Base-by-base conservation (phyloP, 2,329 filamentous ascomycete species). In the Aciculosporium take region DNA sequence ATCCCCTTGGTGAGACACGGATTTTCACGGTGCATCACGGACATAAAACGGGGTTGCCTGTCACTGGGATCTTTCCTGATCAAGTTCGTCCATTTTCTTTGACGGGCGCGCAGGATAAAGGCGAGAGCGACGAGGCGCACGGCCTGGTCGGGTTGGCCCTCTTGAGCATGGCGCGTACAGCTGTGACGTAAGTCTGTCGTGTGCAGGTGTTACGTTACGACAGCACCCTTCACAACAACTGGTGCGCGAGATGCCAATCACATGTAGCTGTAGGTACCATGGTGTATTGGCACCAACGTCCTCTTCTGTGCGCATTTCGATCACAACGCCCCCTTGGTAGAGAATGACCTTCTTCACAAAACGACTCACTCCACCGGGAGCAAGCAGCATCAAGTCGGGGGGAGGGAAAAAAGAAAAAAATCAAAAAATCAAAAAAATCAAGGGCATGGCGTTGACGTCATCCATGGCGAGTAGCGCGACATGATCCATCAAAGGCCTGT, bases 141-240 rank as follows among this genome's bases (percentile, higher is more conserved):
- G 6, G 15, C n/a, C 24, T 27, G 4, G 24, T 28, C n/a, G 20
- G 24, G 18, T 15, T 13, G 21, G 12, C 13, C 13, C 29, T 15
- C n/a, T 9, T 8, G 30, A 12, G 27, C n/a, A 17, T n/a, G 30
- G 12, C 21, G 5, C 34, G 29, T 21, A 25, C 18, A 27, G 17
- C 20, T 40, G 41, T 43, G 41, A 43, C 41, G 37, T 40, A 43
- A 40, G 13, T 20, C 7, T 36, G 23, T 35, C 41, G 31, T 37
- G 15, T 13, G n/a, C 17, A 20, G 24, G 24, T 37, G n/a, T 8
- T 18, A 17, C 24, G n/a, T 8, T 18, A 17, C 24, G 12, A 20
- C 17, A 23, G 17, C 18, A 20, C 27, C 25, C 25, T 13, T 28
- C 25, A 37, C 17, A 28, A 28, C 35, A 35, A 5, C 20, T n/a